Base-by-base conservation (phyloP, 805 yeast species). In the Saccharomycopsis amapae region DNA sequence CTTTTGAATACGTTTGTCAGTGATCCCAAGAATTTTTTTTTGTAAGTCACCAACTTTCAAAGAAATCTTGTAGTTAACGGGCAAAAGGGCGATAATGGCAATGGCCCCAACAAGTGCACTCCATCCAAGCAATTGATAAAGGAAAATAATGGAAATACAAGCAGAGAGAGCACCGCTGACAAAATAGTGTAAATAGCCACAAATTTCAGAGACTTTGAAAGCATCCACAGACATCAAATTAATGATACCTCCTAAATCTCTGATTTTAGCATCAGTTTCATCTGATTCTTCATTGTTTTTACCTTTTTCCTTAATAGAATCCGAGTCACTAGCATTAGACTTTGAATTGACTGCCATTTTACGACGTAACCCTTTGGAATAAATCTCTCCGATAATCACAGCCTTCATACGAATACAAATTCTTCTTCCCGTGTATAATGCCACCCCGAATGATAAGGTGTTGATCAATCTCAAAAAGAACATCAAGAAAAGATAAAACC, bases 161-260 rank as follows among this genome's bases (percentile, higher is more conserved):
- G 89, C 75, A 81, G 84, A 31, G 5, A 31, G 17, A 18, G 34
- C 34, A 31, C 34, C 17, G 48, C 82, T 78, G 13, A 85, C 81
- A 59, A 89, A 80, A 56, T 76, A 84, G 62, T 93, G 97, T 49
- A 90, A 64, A 59, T 93, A 93, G 32, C 94, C 95, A 66, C 94
- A 83, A 48, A 90, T 79, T 67, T 93, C 98, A 30, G 96, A 83
- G 25, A 93, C 89, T 63, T 90, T 93, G 68, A 87, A 90, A 4
- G 98, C 93, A 69, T 93, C 98, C 41, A 93, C 94, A 26, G 97
- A 82, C 89, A 90, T 90, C 57, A 90, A 72, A 60, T 93, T 93
- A 60, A 93, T 90, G 53, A 93, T 85, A 13, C 96, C 89, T 54
- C 98, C 98, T 43, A 87, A 62, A 59, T 88, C 93, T 23, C 84